A percentile compares a stretch with the other conserved stretches of the same genome.
Conservation (phyloP, 257 asterid genomes). For the Galeopsis tetrahit region DNA sequence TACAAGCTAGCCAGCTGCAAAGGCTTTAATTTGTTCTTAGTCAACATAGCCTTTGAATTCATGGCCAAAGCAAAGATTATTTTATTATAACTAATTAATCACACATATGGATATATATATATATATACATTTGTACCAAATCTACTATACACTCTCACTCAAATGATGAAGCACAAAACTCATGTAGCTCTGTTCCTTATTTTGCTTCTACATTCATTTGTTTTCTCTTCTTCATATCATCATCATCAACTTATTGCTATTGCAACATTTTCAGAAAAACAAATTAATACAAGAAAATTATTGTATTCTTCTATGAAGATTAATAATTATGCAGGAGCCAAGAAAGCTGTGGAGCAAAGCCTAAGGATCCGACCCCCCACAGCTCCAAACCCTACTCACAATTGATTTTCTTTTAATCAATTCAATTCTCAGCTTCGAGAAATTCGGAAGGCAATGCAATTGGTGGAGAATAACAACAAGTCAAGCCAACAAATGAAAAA, state of each 20-base stretch:
- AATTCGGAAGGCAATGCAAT: too few relatives aligned
- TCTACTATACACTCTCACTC: background rate
- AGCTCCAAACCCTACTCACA: conserved; percentile 37
- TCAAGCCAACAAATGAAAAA: too few relatives aligned
- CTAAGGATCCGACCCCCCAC: conserved; percentile 32
- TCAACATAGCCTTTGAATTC: background rate
- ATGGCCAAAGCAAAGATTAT: background rate
- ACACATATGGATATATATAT: background rate
- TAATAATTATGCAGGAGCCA: conserved; percentile 18
- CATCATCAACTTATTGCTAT: background rate
- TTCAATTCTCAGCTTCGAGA: too few relatives aligned
- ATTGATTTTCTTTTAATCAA: background rate
- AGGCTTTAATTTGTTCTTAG: background rate
- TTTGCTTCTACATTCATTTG: conserved; percentile 8
- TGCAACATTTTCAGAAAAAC: background rate
- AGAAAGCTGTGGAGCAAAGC: conserved; percentile 45
- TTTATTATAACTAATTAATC: background rate
- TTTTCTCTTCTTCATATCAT: conserved; percentile 23
- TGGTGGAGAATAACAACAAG: too few relatives aligned
- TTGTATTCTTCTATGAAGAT: background rate
- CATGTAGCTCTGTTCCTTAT: background rate
- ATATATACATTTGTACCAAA: background rate
- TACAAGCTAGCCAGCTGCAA: conserved; percentile 3
- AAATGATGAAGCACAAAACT: conserved; percentile 29
- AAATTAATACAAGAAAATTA: conserved; percentile 26